phyloP scores from a whole-genome alignment of 352 stramenopile species.

The Pythium volutum region DNA sequence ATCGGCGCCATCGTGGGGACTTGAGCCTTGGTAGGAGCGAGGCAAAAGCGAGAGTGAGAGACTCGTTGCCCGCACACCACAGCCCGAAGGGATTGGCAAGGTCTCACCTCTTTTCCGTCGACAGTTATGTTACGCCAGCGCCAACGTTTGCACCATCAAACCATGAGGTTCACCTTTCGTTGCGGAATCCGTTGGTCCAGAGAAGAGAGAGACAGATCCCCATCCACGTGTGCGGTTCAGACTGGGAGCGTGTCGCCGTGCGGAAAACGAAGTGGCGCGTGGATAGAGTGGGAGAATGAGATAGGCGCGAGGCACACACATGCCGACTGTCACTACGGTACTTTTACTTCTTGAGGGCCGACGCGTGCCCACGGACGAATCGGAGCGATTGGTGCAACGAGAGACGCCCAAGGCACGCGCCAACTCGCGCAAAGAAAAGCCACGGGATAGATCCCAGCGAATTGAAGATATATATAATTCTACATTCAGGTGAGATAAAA shows the following conservation, averaged over 20 bases:
- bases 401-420: conserved; percentile 24
- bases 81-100: not conserved
- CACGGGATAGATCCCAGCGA: not conserved
- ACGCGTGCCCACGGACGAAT: conserved; percentile 14
- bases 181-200: conserved; percentile 8
- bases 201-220: not conserved
- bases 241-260: not conserved
- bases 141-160: conserved; percentile 2
- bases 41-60: conserved; percentile 10
- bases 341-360: not conserved
- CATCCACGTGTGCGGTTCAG: too few relatives aligned
- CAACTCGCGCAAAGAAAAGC: conserved; percentile 3
- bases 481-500: not conserved
- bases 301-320: not conserved
- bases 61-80: not conserved
- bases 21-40: not conserved
- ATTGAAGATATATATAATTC: conserved; percentile 1
- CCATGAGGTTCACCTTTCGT: not conserved
- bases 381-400: not conserved
- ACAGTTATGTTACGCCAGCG: not conserved
- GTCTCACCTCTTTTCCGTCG: not conserved
- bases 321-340: conserved; percentile 1
- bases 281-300: not conserved
- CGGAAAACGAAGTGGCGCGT: too few relatives aligned
- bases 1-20: conserved; percentile 4